Evolutionary conservation across 1,284 basidiomycete genomes (phyloP), one percentile per base, ranked within the genome.

Genomic region (Ceratobasidium sp.): DNA sequence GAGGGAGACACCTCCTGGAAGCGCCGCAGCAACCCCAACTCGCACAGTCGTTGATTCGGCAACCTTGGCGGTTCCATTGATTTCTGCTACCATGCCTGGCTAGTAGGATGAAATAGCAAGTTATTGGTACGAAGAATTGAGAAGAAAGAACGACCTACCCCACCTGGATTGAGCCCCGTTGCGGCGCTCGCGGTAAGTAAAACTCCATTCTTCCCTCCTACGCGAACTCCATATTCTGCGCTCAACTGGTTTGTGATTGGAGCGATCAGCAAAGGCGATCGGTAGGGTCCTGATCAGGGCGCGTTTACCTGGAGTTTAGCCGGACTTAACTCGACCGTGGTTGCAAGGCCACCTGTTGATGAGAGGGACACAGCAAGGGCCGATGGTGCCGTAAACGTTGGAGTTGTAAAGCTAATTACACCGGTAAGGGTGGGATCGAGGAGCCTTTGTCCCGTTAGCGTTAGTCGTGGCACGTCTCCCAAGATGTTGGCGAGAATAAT

Each of bases 361-460:
- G 62, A 66, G 11, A 66, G 27, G n/a, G 62, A 66, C 2, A 66
- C 62, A 39, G 52, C 52, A n/a, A 66, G 62, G 3, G 62, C 62
- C 62, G 62, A 66, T 14, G 62, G 62, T 1, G 11, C 8, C 9
- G 50, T 47, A 36, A 46, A 30, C 16, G 62, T 66, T 1, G 62
- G 62, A 9, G 42, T 66, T 19, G 62, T 66, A 46, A 66, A 66
- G 23, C 50, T 42, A 54, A 66, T 66, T 42, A 66, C 62, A 44
- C 62, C 62, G 52, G 62, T 66, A 1, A 66, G 52, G 7, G 62
- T 66, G 41, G 62, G 52, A 36, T 66, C 62, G 13, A 66, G 62
- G 19, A 66, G 27, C 7, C 62, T 21, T 16, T 66, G 62, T 23
- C 33, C 62, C 8, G 52, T 66, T 29, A 66, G 29, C 36, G 62